Evolutionary conservation across 495 filamentous ascomycete genomes (phyloP), one percentile per base, ranked within the genome.

Genomic region (Jackrogersella minutella): DNA sequence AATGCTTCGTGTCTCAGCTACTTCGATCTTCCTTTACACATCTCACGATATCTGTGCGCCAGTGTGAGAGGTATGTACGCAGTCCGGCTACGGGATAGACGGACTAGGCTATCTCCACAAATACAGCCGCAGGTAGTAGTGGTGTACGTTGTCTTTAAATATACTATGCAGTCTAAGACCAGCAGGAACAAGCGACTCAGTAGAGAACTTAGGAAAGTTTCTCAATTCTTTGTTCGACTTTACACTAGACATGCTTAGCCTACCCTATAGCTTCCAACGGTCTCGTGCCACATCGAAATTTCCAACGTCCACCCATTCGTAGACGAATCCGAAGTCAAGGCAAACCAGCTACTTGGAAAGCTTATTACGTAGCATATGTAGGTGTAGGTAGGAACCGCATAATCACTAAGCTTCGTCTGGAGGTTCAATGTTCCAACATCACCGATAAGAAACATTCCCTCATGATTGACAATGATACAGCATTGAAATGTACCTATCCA

Each of bases 171-270:
- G 11, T 64, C 55, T 46, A 56, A 58, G 39, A 58, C 49, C n/a
- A 59, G 59, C 26, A 64, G 13, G 59, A 58, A 53, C 54, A 63
- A 63, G 65, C 65, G 59, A 63, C 50, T 43, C 47, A 22, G 13
- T 37, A 21, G 30, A 40, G 17, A n/a, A 16, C 50, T 39, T 50
- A 34, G 39, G 37, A 8, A 28, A 46, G 14, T 63, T 17, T 44
- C 28, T 68, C 31, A 34, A 54, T 43, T 5, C n/a, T n/a, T 46
- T 64, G 19, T 63, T 49, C 19, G n/a, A 63, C 59, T 58, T n/a
- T 60, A 55, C 47, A 60, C 33, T 49, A 55, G 14, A 55, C 14
- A 28, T 53, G 39, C n/a, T 57, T 58, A 68, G 31, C 30, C 47
- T 49, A 19, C 40, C n/a, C 33, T 63, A 47, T 53, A 58, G 46